A percentile compares a stretch with the other conserved stretches of the same genome.
phyloP scores from a whole-genome alignment of 2,329 filamentous ascomycete species.

The Thielaviopsis populi region DNA sequence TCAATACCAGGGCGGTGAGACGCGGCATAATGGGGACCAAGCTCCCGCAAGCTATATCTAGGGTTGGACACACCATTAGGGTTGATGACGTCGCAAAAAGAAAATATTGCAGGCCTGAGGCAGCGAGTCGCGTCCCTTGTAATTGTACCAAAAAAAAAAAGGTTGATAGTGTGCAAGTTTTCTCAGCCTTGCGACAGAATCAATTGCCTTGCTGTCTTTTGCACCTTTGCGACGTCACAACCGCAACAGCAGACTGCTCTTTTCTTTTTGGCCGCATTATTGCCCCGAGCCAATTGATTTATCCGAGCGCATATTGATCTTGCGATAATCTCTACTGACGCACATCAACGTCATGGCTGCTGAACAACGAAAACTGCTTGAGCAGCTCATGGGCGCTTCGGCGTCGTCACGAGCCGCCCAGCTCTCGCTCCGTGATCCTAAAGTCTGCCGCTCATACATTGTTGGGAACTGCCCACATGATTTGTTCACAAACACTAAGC shows the following conservation, averaged over 20 bases:
- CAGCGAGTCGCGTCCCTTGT: neutral
- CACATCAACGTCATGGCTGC: constrained; percentile 54
- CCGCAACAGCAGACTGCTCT: neutral
- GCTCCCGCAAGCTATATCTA: constrained; percentile 1
- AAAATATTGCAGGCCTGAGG: neutral
- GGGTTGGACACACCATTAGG: neutral
- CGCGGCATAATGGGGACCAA: constrained; percentile 19
- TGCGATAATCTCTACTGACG: neutral
- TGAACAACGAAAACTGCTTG: constrained; percentile 95
- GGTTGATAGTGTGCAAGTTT: constrained; percentile 6
- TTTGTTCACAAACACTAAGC: constrained; percentile 98
- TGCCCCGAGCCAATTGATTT: neutral
- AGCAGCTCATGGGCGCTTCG: constrained; percentile 81
- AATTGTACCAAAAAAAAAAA: constrained; percentile 3
- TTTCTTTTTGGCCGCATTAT: neutral
- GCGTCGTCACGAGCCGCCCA: constrained; percentile 60
- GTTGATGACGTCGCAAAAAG: neutral
- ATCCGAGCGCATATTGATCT: neutral
- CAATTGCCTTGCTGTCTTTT: neutral
- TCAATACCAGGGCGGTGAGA: constrained; percentile 12
- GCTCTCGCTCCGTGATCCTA: constrained; percentile 76
- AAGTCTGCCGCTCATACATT: constrained; percentile 89
- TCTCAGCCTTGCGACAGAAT: constrained; percentile 11
- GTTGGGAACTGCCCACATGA: constrained; percentile 93
- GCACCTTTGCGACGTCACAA: constrained; percentile 4